Evolutionary conservation across 2,329 filamentous ascomycete genomes (phyloP), one percentile per base, ranked within the genome.

Genomic region (Metarhizium brunneum): DNA sequence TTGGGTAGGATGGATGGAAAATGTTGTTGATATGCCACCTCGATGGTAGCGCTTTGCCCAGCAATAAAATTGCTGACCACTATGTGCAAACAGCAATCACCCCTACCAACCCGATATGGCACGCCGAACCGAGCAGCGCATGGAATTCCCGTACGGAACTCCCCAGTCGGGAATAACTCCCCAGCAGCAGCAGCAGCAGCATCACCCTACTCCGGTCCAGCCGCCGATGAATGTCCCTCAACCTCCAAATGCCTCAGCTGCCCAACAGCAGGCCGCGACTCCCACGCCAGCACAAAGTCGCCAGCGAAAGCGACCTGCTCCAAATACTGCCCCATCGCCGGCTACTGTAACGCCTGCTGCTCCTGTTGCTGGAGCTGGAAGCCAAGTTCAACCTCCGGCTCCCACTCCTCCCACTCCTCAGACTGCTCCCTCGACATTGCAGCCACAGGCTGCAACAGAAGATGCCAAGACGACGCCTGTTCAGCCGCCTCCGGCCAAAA

Each of bases 401-500:
- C 59, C 64, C 25, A 64, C 64, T 30, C 66, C 67, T 54, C 61
- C 68, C 50, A 63, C 64, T 47, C 61, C 68, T 32, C 71, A 70
- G 56, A 51, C 63, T 16, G 62, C 61, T 25, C 54, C 67, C 29
- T 61, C 56, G 43, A 36, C 66, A 30, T 58, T 63, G 38, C 68
- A 66, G 54, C 54, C 66, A 2, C 66, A 65, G 55, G 61, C 63
- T 8, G 54, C 67, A n/a, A 57, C 54, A 40, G 68, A 71, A 18
- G 69, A 72, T 53, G 62, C 59, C 59, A 63, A 63, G 57, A 53
- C 68, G 54, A 53, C 70, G 56, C 54, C 62, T 56, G 47, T 62
- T 49, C 59, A 64, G 6, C 78, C 77, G 32, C 82, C 83, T 2
- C 83, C 84, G 6, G 77, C 82, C 50, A 99, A 97, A 77, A 96